Evolutionary conservation across 2,329 filamentous ascomycete species (phyloP).

Genomic region (Penicillium sumatraense): DNA sequence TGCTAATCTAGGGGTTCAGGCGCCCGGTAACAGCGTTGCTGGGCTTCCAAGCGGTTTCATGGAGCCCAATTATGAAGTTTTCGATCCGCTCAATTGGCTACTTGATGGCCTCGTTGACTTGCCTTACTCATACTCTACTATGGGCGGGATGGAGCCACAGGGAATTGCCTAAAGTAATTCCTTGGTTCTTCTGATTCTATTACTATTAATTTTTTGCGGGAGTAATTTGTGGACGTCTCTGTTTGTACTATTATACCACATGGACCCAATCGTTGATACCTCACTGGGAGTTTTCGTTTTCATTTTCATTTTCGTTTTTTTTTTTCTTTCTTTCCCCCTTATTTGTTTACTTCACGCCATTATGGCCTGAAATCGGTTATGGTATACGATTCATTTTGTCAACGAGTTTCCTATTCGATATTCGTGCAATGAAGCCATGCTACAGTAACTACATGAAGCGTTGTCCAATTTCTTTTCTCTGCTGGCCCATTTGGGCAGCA

Average conservation of each 20-base stretch:
- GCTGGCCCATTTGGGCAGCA: not conserved
- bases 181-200: not conserved
- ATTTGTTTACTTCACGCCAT: conserved; percentile 6
- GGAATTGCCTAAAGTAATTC: conserved; percentile 36
- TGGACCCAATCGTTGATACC: conserved; percentile 24
- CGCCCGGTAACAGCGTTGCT: conserved; percentile 27
- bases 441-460: not conserved
- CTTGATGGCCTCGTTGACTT: conserved; percentile 83
- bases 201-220: conserved; percentile 10
- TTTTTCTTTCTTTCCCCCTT: not conserved
- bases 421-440: not conserved
- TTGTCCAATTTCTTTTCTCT: not conserved
- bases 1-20: conserved; percentile 34
- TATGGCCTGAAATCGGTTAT: not conserved
- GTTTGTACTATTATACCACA: conserved; percentile 32
- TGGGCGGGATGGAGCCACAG: conserved; percentile 52
- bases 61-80: conserved; percentile 80
- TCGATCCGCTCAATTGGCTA: conserved; percentile 93
- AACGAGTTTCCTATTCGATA: not conserved
- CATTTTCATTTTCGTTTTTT: conserved; percentile 7
- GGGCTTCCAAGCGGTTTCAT: conserved; percentile 58
- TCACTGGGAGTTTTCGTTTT: conserved; percentile 17
- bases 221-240: conserved; percentile 17
- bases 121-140: conserved; percentile 69
- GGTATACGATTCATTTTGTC: not conserved